phyloP scores from a whole-genome alignment of 257 asterid species.

The Coffea canephora region DNA sequence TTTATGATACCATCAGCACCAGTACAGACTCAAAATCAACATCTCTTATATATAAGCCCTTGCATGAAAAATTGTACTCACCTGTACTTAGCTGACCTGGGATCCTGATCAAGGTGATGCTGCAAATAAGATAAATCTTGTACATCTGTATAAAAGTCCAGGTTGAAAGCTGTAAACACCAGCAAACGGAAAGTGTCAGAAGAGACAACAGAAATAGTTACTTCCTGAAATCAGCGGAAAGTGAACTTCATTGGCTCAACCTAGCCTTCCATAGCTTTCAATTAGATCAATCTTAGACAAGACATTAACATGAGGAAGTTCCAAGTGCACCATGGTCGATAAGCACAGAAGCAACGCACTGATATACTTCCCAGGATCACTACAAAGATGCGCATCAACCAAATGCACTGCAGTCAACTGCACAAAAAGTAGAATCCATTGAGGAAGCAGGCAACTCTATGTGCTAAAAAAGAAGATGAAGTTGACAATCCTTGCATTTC shows the following conservation, averaged over 20 bases:
- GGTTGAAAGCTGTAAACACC: slow-evolving; percentile 76
- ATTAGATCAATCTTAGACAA: slow-evolving; percentile 94
- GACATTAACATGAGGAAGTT: slow-evolving; percentile 95
- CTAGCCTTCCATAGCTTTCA: slow-evolving; percentile 87
- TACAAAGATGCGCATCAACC: slow-evolving; percentile 94
- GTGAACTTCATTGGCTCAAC: slow-evolving; percentile 32
- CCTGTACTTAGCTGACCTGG: slow-evolving; percentile 85
- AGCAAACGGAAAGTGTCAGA: slow-evolving; percentile 17
- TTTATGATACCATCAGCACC: background rate
- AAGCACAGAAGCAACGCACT: slow-evolving; percentile 87
- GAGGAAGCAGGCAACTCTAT: background rate
- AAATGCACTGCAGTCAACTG: slow-evolving; percentile 95
- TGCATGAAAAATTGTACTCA: slow-evolving; percentile 14
- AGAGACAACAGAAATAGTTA: slow-evolving; percentile 8
- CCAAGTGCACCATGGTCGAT: slow-evolving; percentile 94
- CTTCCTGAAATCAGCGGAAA: slow-evolving; percentile 9
- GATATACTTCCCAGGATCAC: slow-evolving; percentile 94
- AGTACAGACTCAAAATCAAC: background rate
- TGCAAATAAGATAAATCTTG: slow-evolving; percentile 86
- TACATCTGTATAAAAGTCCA: slow-evolving; percentile 95
- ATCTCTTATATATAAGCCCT: background rate
- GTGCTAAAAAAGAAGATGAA: slow-evolving; percentile 2
- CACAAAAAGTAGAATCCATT: slow-evolving; percentile 24
- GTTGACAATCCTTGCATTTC: background rate
- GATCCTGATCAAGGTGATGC: slow-evolving; percentile 80